Evolutionary conservation across 2,329 filamentous ascomycete genomes (phyloP), one percentile per base, ranked within the genome.

Genomic region (Bertia moriformis): DNA sequence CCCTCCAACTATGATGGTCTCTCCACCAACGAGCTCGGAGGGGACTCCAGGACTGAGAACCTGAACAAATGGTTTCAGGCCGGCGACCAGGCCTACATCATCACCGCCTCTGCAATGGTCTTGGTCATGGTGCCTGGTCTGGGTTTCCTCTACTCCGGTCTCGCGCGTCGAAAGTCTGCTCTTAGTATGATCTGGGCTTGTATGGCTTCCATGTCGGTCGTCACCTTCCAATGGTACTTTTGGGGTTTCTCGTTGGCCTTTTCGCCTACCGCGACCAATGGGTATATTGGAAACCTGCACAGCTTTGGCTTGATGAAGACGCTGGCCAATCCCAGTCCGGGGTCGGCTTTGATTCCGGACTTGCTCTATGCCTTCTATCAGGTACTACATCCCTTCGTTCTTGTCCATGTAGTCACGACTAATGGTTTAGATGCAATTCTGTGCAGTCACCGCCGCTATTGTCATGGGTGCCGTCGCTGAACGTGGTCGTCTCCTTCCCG

Each of bases 141-240:
- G 39, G 57, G 58, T 17, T 60, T 61, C 41, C 47, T 57, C 18
- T 59, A 61, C 19, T 57, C 58, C 4, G 58, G 58, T 2, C 57
- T 61, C 52, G 55, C 58, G 19, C 52, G 57, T 3, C 47, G 55
- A 18, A 60, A 58, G 42, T 49, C 57, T 0, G 54, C 58, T 5
- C 32, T 67, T 42, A 66, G 63, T 0, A 65, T 67, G 58, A 53
- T 67, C 5, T 54, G 66, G 18, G 62, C 66, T 45, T 66, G 62
- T 0, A 55, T 67, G 1, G 65, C 66, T 47, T 66, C 63, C 20
- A 57, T 61, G 1, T 62, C 54, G 37, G 61, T 60, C 1, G 58
- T 56, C 37, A 62, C 61, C 1, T 61, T 66, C 5, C 63, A 66
- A 39, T 66, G 60, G 46, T 66, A 62, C 63, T 51, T 65, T 2